Evolutionary conservation across 768 basidiomycete genomes (phyloP).

Genomic region (Mycena rosella): DNA sequence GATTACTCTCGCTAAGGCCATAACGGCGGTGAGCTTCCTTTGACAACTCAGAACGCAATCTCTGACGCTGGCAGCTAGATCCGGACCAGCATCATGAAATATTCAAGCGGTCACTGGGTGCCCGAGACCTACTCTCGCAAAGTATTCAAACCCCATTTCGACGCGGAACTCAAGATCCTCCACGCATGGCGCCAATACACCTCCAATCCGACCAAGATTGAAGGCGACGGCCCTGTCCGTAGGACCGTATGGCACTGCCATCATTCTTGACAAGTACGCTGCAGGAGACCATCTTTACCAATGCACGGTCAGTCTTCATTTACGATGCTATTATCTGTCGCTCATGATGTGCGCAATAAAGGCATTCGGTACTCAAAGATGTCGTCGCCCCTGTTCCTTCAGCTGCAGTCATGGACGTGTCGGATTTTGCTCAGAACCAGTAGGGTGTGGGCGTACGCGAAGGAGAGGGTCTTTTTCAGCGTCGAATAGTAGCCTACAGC

Average conservation of each 20-base stretch:
- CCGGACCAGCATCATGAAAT: neutral
- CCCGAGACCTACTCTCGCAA: neutral
- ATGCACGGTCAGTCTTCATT: neutral
- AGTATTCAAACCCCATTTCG: neutral
- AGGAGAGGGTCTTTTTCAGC: neutral
- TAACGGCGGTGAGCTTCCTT: too few relatives aligned
- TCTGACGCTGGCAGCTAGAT: too few relatives aligned
- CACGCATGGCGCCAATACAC: neutral
- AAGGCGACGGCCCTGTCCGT: too few relatives aligned
- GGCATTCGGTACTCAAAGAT: neutral
- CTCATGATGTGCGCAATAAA: neutral
- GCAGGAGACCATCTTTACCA: too few relatives aligned
- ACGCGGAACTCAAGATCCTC: conserved; percentile 6
- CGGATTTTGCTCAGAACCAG: neutral
- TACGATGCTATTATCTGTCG: neutral
- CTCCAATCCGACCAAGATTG: too few relatives aligned
- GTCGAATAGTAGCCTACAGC: too few relatives aligned
- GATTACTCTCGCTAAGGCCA: too few relatives aligned
- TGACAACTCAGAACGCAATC: too few relatives aligned
- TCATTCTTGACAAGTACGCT: too few relatives aligned
- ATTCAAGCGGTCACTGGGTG: neutral
- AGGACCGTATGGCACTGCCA: too few relatives aligned
- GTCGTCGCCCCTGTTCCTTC: neutral
- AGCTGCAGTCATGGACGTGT: neutral
- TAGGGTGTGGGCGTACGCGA: neutral